Base-by-base conservation (phyloP, 441 rosid species). In the Macaranga tanarius region DNA sequence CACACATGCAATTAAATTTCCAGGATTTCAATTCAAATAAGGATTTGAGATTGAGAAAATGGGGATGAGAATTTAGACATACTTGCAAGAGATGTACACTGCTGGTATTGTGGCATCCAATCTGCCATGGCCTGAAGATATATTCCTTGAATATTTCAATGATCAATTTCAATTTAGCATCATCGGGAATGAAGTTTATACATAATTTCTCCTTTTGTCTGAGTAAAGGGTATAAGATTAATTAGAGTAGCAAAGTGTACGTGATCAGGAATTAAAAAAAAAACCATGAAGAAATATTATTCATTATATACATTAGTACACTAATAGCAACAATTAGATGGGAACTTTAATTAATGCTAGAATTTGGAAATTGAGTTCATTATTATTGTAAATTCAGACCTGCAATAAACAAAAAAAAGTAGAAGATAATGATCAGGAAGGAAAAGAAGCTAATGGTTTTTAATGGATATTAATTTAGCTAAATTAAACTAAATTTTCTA, bases 121-220 rank as follows among this genome's bases (percentile, higher is more conserved):
- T 16, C 5, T 55, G 51, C 62, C 64, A 57, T 12, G 5, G 60
- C 61, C 26, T 66, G 67, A 69, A 44, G 34, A 44, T 56, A 58
- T 64, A 62, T 20, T 81, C 81, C 55, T 65, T 75, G 48, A 70
- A 70, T 42, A 77, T 69, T 69, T 77, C 75, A 59, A 72, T 70
- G 19, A 81, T 69, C 77, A 77, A 64, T 26, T 62, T 59, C 62
- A 56, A 45, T 54, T 72, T 81, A 17, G 54, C 69, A 72, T 63
- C 48, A 19, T 75, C 71, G 7, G 79, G 62, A 65, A 81, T 66
- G 23, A 69, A 60, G 62, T 70, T 73, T 51, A 22, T 7, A 54
- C 76, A 23, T 10, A 75, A 77, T 57, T 56, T 75, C 54, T 55
- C 78, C 57, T 26, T n/a, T 78, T 12, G 70, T 71, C 79, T 70